Conservation (phyloP, 352 stramenopile species). For the Pythium monospermum region DNA sequence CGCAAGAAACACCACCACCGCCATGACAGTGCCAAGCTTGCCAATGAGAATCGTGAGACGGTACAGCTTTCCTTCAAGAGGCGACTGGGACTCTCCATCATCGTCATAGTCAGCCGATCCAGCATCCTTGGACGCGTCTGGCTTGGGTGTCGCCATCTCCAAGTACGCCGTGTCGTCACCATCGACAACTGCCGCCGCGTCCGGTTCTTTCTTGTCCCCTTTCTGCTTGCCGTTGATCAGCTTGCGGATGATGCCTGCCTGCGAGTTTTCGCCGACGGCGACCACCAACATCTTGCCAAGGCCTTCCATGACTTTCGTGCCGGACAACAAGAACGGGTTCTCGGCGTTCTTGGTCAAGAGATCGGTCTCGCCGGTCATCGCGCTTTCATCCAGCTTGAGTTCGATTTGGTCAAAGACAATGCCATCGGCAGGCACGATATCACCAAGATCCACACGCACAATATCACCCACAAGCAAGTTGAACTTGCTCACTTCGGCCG, state of each 20-base stretch:
- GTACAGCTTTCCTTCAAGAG: slow-evolving; percentile 83
- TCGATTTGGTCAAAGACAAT: slow-evolving; percentile 87
- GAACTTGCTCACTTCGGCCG: slow-evolving; percentile 62
- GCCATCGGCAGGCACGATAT: slow-evolving; percentile 88
- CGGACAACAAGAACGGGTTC: slow-evolving; percentile 93
- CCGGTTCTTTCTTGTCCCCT: slow-evolving; percentile 57
- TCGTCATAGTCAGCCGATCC: slow-evolving; percentile 64
- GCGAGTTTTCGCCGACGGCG: slow-evolving; percentile 91
- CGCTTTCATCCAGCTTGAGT: slow-evolving; percentile 89
- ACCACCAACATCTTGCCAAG: slow-evolving; percentile 91
- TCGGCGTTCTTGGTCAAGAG: slow-evolving; percentile 76
- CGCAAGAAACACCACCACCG: slow-evolving; percentile 73
- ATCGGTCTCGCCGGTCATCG: slow-evolving; percentile 91
- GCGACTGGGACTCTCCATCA: slow-evolving; percentile 48
- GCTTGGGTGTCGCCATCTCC: slow-evolving; percentile 42
- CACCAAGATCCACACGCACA: slow-evolving; percentile 73
- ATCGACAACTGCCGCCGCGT: slow-evolving; percentile 46
- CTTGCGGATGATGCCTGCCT: slow-evolving; percentile 92
- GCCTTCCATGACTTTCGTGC: slow-evolving; percentile 92
- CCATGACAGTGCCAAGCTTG: slow-evolving; percentile 68
- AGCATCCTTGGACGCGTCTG: slow-evolving; percentile 83
- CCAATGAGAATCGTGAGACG: slow-evolving; percentile 78
- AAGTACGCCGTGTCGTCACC: slow-evolving; percentile 36
- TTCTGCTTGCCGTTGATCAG: slow-evolving; percentile 69
- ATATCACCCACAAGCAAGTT: slow-evolving; percentile 88